Evolutionary conservation across 2,329 filamentous ascomycete genomes (phyloP), one percentile per base, ranked within the genome.

Genomic region (Beauveria bassiana): DNA sequence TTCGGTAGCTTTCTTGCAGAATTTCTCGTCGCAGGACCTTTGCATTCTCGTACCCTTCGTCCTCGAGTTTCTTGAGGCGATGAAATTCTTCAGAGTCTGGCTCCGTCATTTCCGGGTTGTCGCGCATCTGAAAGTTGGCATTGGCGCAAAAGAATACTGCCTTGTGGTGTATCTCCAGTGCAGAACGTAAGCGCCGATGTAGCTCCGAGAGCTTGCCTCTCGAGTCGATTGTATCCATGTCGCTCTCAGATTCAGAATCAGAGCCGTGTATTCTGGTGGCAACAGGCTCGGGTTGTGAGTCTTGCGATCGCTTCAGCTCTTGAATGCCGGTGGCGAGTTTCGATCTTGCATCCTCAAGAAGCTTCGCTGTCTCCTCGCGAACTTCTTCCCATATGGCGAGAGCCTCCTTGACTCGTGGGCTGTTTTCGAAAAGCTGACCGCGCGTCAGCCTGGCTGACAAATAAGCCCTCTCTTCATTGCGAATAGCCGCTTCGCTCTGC

Each of bases 131-230:
- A 69, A 86, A 97, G 66, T 87, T 87, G 0, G 87, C 88, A 66
- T 92, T 96, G 16, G 88, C 91, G 28, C 87, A 87, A 70, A 96
- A 96, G 75, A 97, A 97, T 1, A 85, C 80, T 34, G 88, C 91
- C 65, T 88, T 86, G 71, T 97, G 93, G 64, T 93, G 83, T 49
- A 96, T 74, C 70, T 96, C 91, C 20, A 96, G 77, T 2, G 90
- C 86, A 22, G 79, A 81, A 10, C 91, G 86, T 24, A 97, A 77
- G 49, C 86, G 83, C 59, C 61, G 51, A 6, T 63, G 64, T 14
- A 63, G 43, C 20, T 66, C 64, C 9, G 56, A 56, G 14, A 61
- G 26, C 22, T 52, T 61, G 1, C 62, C 53, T 22, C 47, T 61
- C 67, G 40, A 86, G 84, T 40, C 86, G 84, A 55, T 82, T 80